Percentiles rank a stretch among this genome's conserved stretches.
These are phyloP conservation scores for Teunomyces panamensis DNA, from an alignment of 805 yeast genomes.

Conservation along the genomic window DNA sequence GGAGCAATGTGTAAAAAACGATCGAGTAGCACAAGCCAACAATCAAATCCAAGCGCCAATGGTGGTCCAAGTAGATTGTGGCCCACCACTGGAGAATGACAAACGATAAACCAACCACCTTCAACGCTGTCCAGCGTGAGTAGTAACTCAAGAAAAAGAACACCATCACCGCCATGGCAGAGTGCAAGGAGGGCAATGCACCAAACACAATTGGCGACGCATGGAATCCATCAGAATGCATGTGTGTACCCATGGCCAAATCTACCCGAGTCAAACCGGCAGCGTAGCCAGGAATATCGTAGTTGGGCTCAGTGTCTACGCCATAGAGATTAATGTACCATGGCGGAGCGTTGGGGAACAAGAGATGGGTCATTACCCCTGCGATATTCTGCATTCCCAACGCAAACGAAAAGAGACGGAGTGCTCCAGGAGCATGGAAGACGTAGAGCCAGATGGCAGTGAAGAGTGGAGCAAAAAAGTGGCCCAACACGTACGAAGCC, in stretches of 20 bases:
- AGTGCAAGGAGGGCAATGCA: slow-evolving; percentile 59
- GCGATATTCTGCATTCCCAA: slow-evolving; percentile 59
- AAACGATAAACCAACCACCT: slow-evolving; percentile 38
- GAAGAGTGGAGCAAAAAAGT: slow-evolving; percentile 57
- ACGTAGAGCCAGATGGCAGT: slow-evolving; percentile 62
- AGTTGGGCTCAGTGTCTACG: slow-evolving; percentile 51
- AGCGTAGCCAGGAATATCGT: slow-evolving; percentile 65
- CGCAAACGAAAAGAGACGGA: slow-evolving; percentile 51
- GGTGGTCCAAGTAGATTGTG: slow-evolving; percentile 70
- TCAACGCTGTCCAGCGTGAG: slow-evolving; percentile 32
- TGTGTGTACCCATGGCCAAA: slow-evolving; percentile 56
- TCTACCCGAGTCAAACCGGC: slow-evolving; percentile 71
- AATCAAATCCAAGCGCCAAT: slow-evolving; percentile 62
- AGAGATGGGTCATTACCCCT: slow-evolving; percentile 59
- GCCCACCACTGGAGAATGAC: slow-evolving; percentile 71
- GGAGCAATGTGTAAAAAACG: slow-evolving; percentile 38
- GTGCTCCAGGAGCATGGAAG: slow-evolving; percentile 64
- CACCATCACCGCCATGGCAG: slow-evolving; percentile 59
- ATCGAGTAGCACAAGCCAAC: slow-evolving; percentile 55
- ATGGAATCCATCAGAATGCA: slow-evolving; percentile 62
- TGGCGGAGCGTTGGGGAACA: slow-evolving; percentile 72
- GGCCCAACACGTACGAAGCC: slow-evolving; percentile 60
- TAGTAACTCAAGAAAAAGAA: slow-evolving; percentile 44
- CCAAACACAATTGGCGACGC: slow-evolving; percentile 70
- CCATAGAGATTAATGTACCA: slow-evolving; percentile 68